Evolutionary conservation across 2,329 filamentous ascomycete genomes (phyloP), one percentile per base, ranked within the genome.

Genomic region (Alternaria postmessia): DNA sequence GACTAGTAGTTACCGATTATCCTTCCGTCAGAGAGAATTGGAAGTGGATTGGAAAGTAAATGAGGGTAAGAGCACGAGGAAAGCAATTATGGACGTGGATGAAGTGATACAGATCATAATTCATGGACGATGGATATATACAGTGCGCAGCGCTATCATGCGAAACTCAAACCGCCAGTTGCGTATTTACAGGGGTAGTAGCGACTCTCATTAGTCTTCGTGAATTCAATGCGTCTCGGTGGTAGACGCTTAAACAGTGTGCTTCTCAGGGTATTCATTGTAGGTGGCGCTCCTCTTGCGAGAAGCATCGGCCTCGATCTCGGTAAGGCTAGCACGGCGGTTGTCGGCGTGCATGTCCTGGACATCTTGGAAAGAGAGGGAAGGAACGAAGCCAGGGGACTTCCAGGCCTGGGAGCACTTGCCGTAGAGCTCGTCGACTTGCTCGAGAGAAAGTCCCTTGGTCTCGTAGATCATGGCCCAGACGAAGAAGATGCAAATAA

Each of bases 361-460:
- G 8, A 78, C 73, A 34, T 78, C 75, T 62, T 76, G 74, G 75
- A 79, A 79, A 16, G 74, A 77, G 39, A 77, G 70, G 6, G 72
- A 74, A 3, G 90, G 90, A 72, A 89, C 85, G 71, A 92, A 92
- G 42, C 78, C 72, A 62, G 84, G 85, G 75, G 88, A 91, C 70
- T 91, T 85, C 90, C 90, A 92, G 3, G 90, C 90, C 64, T 89
- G 84, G 54, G 85, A 82, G 57, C 92, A 87, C 64, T 89, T 86
- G 74, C 90, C 89, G 79, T 92, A 92, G 81, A 93, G 88, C 78
- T 92, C 90, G 76, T 92, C 90, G 71, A 93, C 91, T 80, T 92
- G 89, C 78, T 93, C 90, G 57, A 93, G 82, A 66, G 88, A 90
- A 73, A 92, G 88, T 77, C 90, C 91, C 81, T 89, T 91, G 7